Evolutionary conservation across 2,329 filamentous ascomycete species (phyloP).

Genomic region (Dendrostoma leiphaemia): DNA sequence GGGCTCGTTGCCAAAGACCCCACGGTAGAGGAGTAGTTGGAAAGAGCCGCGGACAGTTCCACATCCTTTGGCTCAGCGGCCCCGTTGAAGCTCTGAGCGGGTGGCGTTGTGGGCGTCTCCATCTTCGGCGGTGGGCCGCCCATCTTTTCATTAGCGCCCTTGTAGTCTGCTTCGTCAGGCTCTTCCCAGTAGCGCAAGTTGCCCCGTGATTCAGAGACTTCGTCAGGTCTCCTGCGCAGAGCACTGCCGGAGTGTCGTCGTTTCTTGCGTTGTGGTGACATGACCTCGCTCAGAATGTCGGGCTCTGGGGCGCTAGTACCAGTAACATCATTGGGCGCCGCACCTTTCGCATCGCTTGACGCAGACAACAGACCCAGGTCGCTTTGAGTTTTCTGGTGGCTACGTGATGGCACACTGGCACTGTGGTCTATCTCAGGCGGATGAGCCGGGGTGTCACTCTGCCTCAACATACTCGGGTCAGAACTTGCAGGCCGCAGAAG

Average conservation of each 20-base stretch:
- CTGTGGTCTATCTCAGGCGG: conserved; percentile 1
- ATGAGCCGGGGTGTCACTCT: conserved; percentile 7
- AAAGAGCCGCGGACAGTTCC: conserved; percentile 21
- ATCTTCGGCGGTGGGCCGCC: conserved; percentile 11
- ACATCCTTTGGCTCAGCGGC: conserved; percentile 15
- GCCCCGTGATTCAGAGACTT: conserved; percentile 68
- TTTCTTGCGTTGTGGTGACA: conserved; percentile 46
- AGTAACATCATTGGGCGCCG: conserved; percentile 52
- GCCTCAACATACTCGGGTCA: conserved; percentile 36
- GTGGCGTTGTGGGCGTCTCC: conserved; percentile 8
- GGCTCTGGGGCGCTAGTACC: conserved; percentile 65
- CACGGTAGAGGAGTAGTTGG: conserved; percentile 32
- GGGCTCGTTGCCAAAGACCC: conserved; percentile 38
- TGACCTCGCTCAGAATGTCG: conserved; percentile 47
- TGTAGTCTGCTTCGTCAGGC: conserved; percentile 79
- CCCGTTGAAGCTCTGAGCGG: conserved; percentile 10
- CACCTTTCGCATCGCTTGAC: conserved; percentile 33
- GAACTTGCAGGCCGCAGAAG: conserved; percentile 44
- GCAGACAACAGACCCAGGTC: conserved; percentile 23
- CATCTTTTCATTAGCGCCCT: conserved; percentile 59
- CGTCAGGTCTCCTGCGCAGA: conserved; percentile 69
- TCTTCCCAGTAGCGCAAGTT: conserved; percentile 89
- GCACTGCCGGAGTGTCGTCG: conserved; percentile 87
- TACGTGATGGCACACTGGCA: conserved; percentile 5
- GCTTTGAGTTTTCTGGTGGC: conserved; percentile 24